Base-by-base conservation (phyloP, 2,329 filamentous ascomycete species). In the Sclerotinia minor region DNA sequence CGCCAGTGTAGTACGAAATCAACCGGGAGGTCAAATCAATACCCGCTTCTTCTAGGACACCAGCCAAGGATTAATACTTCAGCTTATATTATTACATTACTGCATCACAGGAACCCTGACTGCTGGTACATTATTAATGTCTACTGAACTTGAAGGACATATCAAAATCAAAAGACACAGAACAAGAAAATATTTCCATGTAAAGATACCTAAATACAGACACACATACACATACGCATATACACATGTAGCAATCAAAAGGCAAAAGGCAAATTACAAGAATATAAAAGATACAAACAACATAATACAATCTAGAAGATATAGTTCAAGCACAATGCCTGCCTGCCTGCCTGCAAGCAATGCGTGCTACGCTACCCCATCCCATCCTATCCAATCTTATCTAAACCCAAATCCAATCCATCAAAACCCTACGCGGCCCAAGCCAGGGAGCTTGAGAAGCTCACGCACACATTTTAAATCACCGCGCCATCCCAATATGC, bases 271-370 rank as follows among this genome's bases (percentile, higher is more conserved):
- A 53, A 53, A 61, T 44, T 53, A 61, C 41, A 61, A 35, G 47
- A 61, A 53, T 47, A 38, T 26, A 61, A 49, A 67, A 35, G 47
- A 15, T 55, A 67, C 59, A 67, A 57, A 53, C 29, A 55, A 24
- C 66, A 66, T 74, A 72, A 72, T 72, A 74, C 72, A 74, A 69
- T 71, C 70, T 71, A 72, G 68, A 73, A 72, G 66, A 58, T 60
- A 70, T 67, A 60, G 35, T 53, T 50, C 44, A 50, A 69, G 64
- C 70, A 68, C 70, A 70, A 68, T 63, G 52, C 49, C 47, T 65
- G 49, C 47, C 65, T 63, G 52, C 49, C 47, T 65, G 49, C 47
- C 65, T 60, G 67, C 65, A 58, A 68, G 24, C 68, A 69, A 67
- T 57, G 61, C 50, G 67, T 67, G 67, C 68, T 68, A 59, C 49